A percentile compares a stretch with the other conserved stretches of the same genome.
These are phyloP conservation scores for Eucalyptus cladocalyx DNA, from an alignment of 345 rosid species.

Conservation along the genomic window DNA sequence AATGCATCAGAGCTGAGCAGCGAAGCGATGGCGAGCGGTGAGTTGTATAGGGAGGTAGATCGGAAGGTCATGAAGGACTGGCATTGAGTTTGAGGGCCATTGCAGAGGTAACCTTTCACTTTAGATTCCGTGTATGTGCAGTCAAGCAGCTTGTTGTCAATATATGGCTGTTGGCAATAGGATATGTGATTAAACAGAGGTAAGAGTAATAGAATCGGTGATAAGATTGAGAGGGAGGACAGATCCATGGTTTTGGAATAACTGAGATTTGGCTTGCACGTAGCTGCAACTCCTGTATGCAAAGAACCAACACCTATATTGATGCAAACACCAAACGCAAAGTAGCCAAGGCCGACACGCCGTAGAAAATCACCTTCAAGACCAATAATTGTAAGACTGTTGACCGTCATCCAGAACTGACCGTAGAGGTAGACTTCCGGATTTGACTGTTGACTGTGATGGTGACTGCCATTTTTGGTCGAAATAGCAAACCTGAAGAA, in stretches of 20 bases:
- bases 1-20: slow-evolving; percentile 13
- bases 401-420: neutral
- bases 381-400: too few species aligned
- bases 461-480: neutral
- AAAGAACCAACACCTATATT: neutral
- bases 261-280: neutral
- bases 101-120: slow-evolving; percentile 5
- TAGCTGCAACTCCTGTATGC: neutral
- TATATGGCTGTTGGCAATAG: neutral
- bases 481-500: neutral
- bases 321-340: neutral
- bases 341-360: fast-evolving
- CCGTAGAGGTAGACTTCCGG: neutral
- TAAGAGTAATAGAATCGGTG: neutral
- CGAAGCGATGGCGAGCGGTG: neutral
- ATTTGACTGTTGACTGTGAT: too few species aligned
- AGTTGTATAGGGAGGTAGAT: neutral
- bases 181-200: neutral
- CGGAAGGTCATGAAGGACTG: slow-evolving; percentile 7
- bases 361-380: neutral
- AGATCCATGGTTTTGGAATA: neutral
- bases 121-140: neutral
- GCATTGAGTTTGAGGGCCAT: slow-evolving; percentile 1
- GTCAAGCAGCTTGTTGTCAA: neutral
- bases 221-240: neutral